These are phyloP conservation scores for Coemansia javaensis DNA, from an alignment of 192 early-diverging fungal species.

Conservation along the genomic window DNA sequence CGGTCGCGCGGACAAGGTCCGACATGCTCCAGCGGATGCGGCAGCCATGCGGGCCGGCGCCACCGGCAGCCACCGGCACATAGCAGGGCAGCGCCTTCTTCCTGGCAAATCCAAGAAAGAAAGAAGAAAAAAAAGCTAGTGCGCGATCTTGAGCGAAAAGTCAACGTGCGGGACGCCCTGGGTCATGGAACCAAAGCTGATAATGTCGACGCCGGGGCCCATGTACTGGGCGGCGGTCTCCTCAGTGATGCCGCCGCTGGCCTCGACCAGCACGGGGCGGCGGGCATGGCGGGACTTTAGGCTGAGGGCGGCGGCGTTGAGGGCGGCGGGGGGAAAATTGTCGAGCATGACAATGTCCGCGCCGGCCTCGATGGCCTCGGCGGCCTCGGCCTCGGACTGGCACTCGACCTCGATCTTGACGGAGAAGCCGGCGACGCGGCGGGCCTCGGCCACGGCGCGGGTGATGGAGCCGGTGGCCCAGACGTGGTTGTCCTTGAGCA, in stretches of 20 bases:
- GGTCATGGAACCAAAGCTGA: constrained; percentile 88
- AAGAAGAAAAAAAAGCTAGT: constrained; percentile 5
- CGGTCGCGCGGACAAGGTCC: constrained; percentile 6
- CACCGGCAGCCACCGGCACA: no score
- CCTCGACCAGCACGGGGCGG: constrained; percentile 76
- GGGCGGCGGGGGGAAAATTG: constrained; percentile 73
- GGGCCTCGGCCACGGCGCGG: constrained; percentile 76
- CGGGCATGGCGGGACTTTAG: constrained; percentile 5
- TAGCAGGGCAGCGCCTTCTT: no score
- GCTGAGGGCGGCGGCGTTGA: constrained; percentile 72
- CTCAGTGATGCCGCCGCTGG: constrained; percentile 93
- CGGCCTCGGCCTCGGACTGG: constrained; percentile 82
- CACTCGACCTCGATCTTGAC: constrained; percentile 98
- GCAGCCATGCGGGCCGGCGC: constrained; percentile 4
- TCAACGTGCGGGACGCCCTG: constrained; percentile 95
- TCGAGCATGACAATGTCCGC: constrained; percentile 98
- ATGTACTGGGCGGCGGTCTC: constrained; percentile 79
- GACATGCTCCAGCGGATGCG: constrained; percentile 11
- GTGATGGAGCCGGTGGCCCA: constrained; percentile 93
- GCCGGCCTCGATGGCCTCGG: constrained; percentile 92
- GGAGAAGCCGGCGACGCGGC: constrained; percentile 80
- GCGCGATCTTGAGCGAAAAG: constrained; percentile 88
- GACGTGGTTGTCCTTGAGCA: constrained; percentile 99
- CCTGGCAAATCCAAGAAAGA: no score
- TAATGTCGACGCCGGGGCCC: constrained; percentile 78